Evolutionary conservation across 768 basidiomycete species (phyloP).

Genomic region (Termitomyces sp.): DNA sequence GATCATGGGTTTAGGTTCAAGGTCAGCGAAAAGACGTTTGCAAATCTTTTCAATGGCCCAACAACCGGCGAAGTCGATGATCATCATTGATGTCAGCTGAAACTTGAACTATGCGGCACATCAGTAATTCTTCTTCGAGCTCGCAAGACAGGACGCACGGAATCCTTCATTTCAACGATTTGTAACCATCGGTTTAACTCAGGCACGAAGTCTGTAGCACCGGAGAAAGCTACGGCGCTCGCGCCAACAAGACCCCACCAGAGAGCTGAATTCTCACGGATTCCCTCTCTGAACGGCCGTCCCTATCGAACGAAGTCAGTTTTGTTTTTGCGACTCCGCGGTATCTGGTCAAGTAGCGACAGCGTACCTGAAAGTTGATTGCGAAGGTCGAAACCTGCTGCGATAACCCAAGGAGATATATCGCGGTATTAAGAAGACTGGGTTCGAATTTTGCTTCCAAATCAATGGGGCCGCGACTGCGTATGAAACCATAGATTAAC

Average conservation of each 20-base stretch:
- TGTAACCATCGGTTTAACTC: conserved; percentile 97
- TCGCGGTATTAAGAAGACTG: conserved; percentile 90
- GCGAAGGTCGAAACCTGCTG: conserved; percentile 99
- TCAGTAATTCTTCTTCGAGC: neutral
- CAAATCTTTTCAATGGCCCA: conserved; percentile 77
- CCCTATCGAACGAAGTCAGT: conserved; percentile 41
- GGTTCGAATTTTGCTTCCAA: conserved; percentile 97
- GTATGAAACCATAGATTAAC: conserved; percentile 3
- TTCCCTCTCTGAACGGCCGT: conserved; percentile 96
- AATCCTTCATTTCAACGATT: conserved; percentile 80
- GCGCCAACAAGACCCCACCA: conserved; percentile 92
- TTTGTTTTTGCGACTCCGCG: neutral
- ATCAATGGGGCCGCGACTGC: conserved; percentile 71
- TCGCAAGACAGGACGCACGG: conserved; percentile 42
- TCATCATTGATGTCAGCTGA: conserved; percentile 73
- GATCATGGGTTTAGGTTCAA: conserved; percentile 81
- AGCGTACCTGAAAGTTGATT: conserved; percentile 89
- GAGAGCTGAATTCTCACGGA: conserved; percentile 90
- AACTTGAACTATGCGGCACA: conserved; percentile 64
- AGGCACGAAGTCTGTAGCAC: conserved; percentile 91
- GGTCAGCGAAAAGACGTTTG: conserved; percentile 82
- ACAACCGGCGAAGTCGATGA: conserved; percentile 84
- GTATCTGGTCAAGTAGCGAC: neutral
- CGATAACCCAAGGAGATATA: conserved; percentile 90
- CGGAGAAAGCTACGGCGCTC: conserved; percentile 85